Evolutionary conservation across 768 basidiomycete species (phyloP), one percentile per base, ranked within the genome.

Genomic region (Lactarius psammicola): DNA sequence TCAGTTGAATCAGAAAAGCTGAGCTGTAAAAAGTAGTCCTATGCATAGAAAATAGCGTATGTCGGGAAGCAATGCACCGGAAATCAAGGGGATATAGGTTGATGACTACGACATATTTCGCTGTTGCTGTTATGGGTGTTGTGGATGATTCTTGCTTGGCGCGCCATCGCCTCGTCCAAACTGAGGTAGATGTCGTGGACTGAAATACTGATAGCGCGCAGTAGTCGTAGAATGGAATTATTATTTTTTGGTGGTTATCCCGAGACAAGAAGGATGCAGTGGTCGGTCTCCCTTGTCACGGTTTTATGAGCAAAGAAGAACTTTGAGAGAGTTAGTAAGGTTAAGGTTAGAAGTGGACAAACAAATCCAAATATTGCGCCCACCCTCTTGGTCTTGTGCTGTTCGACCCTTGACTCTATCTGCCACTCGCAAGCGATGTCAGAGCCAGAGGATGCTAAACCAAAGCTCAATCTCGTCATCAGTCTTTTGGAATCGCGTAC

Each of bases 401-500:
- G 49, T 51, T 11, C 23, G 9, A n/a, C 26, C 20, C n/a, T 60
- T 26, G 31, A 15, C 38, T 51, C 56, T 23, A 17, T 38, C 5
- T 33, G 2, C 17, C 17, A 23, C 30, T 34, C 8, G 30, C 60
- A 42, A 38, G 64, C 30, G n/a, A 68, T 66, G 60, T 44, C 68
- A n/a, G 68, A 69, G 28, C 33, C 44, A 15, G 65, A 69, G 33
- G 68, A 69, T 56, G 36, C 65, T 2, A 69, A 69, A 10, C 68
- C 68, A 11, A 69, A 69, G 26, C 68, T 69, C 33, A 69, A 67
- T 33, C 61, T 69, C 28, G 62, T 62, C 28, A 67, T 69, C 58
- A 67, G 58, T n/a, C 66, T 62, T 31, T 44, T 51, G 4, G 65
- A 62, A 42, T 55, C 54, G 44, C 65, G 68, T 69, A 18, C 13